Percentiles rank a stretch among this genome's conserved stretches.
phyloP scores from a whole-genome alignment of 345 rosid species.

The Rhizophora apiculata region DNA sequence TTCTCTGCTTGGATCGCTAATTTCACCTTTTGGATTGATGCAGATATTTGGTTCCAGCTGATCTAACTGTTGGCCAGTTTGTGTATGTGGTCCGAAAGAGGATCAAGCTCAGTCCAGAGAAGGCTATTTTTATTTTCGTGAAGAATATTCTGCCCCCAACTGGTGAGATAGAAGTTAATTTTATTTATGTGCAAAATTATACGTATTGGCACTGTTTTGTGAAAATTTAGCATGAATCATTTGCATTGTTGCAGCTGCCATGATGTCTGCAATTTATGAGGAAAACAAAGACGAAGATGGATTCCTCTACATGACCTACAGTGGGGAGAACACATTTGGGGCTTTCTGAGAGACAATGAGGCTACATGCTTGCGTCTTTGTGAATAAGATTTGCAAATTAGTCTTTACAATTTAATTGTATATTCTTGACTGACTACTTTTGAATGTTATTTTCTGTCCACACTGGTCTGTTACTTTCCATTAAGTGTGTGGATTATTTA shows the following conservation, averaged over 20 bases:
- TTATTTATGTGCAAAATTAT: background rate
- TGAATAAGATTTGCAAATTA: background rate
- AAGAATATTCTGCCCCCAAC: constrained; percentile 75
- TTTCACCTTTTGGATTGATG: constrained; percentile 5
- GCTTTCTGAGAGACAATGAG: constrained; percentile 24
- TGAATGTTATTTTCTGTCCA: background rate
- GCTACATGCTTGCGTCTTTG: constrained; percentile 7
- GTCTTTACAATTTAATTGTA: constrained; percentile 23
- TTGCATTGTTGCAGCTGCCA: constrained; percentile 53
- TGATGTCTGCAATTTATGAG: constrained; percentile 95
- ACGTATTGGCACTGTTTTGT: background rate
- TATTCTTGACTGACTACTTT: constrained; percentile 13
- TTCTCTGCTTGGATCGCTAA: background rate
- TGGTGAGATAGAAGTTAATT: constrained; percentile 35
- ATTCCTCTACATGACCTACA: constrained; percentile 96
- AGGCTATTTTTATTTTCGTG: constrained; percentile 77
- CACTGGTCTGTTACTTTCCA: background rate
- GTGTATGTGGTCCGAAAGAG: constrained; percentile 86
- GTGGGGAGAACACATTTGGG: constrained; percentile 97
- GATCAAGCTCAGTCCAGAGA: constrained; percentile 84
- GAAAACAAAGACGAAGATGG: constrained; percentile 98
- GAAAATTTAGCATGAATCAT: background rate
- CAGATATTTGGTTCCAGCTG: constrained; percentile 83
- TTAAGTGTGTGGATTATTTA: background rate
- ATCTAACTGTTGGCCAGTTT: constrained; percentile 80